A percentile compares a stretch with the other conserved stretches of the same genome.
These are phyloP conservation scores for Cercospora zeina DNA, from an alignment of 2,329 filamentous ascomycete genomes.

Conservation along the genomic window DNA sequence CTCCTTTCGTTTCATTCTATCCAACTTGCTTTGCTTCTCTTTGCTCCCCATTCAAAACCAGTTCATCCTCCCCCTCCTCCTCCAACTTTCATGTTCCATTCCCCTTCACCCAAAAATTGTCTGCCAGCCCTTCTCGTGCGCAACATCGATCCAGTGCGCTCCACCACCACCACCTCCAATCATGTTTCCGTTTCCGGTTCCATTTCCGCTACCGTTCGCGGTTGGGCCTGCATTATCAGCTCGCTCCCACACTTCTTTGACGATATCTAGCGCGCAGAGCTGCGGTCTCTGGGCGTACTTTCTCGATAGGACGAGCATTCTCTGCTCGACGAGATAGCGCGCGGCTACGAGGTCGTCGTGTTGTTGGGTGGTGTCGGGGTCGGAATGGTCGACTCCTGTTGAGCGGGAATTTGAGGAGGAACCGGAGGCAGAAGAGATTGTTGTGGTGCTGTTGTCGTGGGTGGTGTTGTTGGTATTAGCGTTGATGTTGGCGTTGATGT, in stretches of 20 bases:
- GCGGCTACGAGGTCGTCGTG: constrained; percentile 38
- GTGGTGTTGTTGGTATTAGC: constrained; percentile 43
- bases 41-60: too few species aligned
- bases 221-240: constrained; percentile 54
- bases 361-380: neutral
- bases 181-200: neutral
- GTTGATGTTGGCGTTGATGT: constrained; percentile 19
- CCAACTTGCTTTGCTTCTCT: too few species aligned
- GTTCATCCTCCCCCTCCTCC: too few species aligned
- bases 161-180: neutral
- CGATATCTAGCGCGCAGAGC: constrained; percentile 51
- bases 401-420: neutral
- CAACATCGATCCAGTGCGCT: constrained; percentile 58
- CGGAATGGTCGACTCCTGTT: neutral
- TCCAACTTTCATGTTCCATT: too few species aligned
- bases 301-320: constrained; percentile 50
- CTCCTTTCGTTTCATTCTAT: too few species aligned
- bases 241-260: constrained; percentile 56
- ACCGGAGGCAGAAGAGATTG: neutral
- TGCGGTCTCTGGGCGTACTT: constrained; percentile 56
- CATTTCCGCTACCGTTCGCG: constrained; percentile 32
- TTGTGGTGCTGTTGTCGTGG: constrained; percentile 43
- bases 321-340: constrained; percentile 52
- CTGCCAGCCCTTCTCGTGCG: constrained; percentile 59
- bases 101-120: constrained; percentile 43